Percentiles rank a stretch among this genome's conserved stretches.
Conservation (phyloP, 306 rosid species). For the Medicago arabica region DNA sequence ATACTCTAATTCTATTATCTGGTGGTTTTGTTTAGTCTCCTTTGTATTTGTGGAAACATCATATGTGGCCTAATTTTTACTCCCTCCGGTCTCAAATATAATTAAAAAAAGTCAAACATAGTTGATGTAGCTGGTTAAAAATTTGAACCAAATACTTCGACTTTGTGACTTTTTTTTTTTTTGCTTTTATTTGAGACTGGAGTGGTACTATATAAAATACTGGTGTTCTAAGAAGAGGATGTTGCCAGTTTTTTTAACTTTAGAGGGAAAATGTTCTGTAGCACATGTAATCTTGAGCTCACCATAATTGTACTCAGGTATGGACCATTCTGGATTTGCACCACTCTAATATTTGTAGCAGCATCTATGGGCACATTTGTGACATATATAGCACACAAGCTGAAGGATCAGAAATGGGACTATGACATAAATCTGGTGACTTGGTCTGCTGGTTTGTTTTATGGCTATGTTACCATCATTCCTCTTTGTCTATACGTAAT, state of each 20-base stretch:
- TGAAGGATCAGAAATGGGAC: constrained; percentile 76
- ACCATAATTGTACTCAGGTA: constrained; percentile 63
- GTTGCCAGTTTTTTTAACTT: constrained; percentile 3
- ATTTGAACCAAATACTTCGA: too few relatives aligned
- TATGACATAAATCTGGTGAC: constrained; percentile 94
- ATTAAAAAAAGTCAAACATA: too few relatives aligned
- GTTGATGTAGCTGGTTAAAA: too few relatives aligned
- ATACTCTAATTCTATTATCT: not conserved
- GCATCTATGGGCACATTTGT: constrained; percentile 95
- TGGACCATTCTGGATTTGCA: constrained; percentile 99
- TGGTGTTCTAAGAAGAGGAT: not conserved
- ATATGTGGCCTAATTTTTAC: not conserved
- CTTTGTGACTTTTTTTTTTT: too few relatives aligned
- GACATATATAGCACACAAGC: constrained; percentile 87
- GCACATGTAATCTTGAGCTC: constrained; percentile 39
- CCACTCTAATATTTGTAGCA: constrained; percentile 91
- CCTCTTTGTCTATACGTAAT: constrained; percentile 78
- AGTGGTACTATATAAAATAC: not conserved
- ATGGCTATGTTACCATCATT: constrained; percentile 84
- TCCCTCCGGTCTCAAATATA: too few relatives aligned
- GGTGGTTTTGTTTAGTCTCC: constrained; percentile 23
- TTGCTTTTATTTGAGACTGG: too few relatives aligned
- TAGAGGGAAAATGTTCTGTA: constrained; percentile 14
- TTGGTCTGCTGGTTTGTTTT: constrained; percentile 98
- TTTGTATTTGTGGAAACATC: constrained; percentile 15